These are phyloP conservation scores for Nothophoma quercina DNA, from an alignment of 2,329 filamentous ascomycete species.

Conservation along the genomic window DNA sequence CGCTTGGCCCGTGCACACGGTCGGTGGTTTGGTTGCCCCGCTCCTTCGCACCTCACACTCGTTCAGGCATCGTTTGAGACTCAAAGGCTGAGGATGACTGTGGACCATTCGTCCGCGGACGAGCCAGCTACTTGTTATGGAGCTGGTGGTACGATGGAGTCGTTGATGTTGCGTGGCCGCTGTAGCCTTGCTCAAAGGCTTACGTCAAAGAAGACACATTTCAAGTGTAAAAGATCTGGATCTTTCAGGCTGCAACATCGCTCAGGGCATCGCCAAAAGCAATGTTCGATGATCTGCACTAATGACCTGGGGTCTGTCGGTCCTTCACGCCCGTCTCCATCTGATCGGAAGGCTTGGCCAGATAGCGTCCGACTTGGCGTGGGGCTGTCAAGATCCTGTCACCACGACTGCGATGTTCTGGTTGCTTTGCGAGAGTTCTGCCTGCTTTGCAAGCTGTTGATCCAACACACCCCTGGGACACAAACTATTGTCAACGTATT, in stretches of 20 bases:
- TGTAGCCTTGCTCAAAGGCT: not conserved
- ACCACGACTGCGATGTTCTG: no score
- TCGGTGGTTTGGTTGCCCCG: conserved; percentile 10
- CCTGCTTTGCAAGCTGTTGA: no score
- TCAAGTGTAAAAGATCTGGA: not conserved
- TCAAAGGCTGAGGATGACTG: no score
- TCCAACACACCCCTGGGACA: no score
- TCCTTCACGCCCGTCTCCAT: conserved; percentile 3
- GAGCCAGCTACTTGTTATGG: not conserved
- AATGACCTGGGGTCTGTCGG: not conserved
- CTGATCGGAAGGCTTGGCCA: conserved; percentile 1
- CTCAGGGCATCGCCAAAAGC: no score
- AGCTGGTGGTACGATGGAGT: not conserved
- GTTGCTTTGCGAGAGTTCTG: no score
- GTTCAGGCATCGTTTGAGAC: no score
- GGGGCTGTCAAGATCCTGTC: not conserved
- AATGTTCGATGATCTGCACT: conserved; percentile 4
- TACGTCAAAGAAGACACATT: not conserved
- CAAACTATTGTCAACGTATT: no score
- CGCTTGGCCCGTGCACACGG: conserved; percentile 7
- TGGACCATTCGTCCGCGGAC: conserved; percentile 14
- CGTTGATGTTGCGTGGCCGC: no score
- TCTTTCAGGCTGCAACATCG: no score
- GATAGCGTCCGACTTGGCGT: not conserved
- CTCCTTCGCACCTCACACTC: no score